These are phyloP conservation scores for Pseudogymnoascus sp. DNA, from an alignment of 2,329 filamentous ascomycete genomes.

Conservation along the genomic window DNA sequence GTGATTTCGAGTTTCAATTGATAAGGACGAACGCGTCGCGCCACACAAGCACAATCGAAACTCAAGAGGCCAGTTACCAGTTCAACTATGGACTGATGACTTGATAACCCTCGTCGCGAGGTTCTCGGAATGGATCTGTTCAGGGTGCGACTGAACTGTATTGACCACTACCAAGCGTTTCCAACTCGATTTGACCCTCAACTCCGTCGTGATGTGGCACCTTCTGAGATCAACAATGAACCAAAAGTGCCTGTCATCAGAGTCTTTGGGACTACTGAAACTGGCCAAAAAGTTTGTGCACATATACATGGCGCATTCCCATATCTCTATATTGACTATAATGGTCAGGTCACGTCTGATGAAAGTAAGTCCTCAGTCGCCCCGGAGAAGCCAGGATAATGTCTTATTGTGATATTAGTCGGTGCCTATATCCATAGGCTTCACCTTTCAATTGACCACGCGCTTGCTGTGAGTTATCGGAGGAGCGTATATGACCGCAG, in stretches of 20 bases:
- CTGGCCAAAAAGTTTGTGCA: constrained; percentile 90
- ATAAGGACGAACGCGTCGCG: constrained; percentile 8
- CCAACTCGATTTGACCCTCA: constrained; percentile 76
- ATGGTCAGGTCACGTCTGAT: constrained; percentile 57
- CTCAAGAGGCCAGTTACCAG: neutral
- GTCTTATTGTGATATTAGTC: constrained; percentile 42
- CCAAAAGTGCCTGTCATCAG: constrained; percentile 79
- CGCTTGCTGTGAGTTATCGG: constrained; percentile 76
- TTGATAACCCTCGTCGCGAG: neutral
- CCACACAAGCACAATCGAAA: neutral
- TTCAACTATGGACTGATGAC: neutral
- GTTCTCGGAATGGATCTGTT: constrained; percentile 59
- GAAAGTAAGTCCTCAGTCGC: constrained; percentile 49
- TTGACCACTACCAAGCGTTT: constrained; percentile 84
- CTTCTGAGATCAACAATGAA: constrained; percentile 51
- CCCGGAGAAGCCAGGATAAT: neutral
- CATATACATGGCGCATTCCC: constrained; percentile 95
- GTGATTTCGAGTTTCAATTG: constrained; percentile 5
- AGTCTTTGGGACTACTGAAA: constrained; percentile 87
- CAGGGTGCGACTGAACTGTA: constrained; percentile 85
- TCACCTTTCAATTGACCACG: constrained; percentile 84
- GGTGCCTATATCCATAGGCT: constrained; percentile 68
- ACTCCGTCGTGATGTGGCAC: constrained; percentile 57
- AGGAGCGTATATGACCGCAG: constrained; percentile 64
- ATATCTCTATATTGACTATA: constrained; percentile 88